Evolutionary conservation across 1,284 basidiomycete species (phyloP).

Genomic region (Abortiporus biennis): DNA sequence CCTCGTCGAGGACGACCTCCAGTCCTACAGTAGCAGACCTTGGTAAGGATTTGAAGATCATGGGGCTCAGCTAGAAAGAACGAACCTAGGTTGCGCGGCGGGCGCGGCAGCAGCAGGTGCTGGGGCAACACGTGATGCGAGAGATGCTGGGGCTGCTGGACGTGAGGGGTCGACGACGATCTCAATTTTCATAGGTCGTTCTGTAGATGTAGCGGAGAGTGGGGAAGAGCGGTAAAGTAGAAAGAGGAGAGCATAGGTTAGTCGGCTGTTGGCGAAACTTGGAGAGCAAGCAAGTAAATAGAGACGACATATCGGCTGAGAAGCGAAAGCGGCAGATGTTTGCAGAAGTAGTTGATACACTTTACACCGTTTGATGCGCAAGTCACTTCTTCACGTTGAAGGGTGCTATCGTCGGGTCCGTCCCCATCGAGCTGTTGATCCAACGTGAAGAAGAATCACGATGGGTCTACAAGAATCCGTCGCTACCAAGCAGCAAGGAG

Average conservation of each 20-base stretch:
- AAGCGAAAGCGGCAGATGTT: constrained; percentile 1
- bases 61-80: constrained; percentile 13
- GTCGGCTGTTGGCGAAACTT: constrained; percentile 52
- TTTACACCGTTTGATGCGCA: not conserved
- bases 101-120: constrained; percentile 36
- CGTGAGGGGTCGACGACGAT: constrained; percentile 88
- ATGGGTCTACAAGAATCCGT: no score
- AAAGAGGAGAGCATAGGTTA: constrained; percentile 38
- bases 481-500: no score
- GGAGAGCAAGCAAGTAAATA: constrained; percentile 37
- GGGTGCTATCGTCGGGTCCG: no score
- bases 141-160: constrained; percentile 50
- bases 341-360: not conserved
- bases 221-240: constrained; percentile 13
- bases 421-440: no score
- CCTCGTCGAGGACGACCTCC: constrained; percentile 41
- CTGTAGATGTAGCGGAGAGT: constrained; percentile 37
- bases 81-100: constrained; percentile 40
- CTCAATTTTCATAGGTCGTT: constrained; percentile 98
- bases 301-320: constrained; percentile 24
- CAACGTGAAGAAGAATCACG: no score
- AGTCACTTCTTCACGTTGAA: no score
- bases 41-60: constrained; percentile 12
- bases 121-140: constrained; percentile 68
- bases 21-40: constrained; percentile 16